Conservation (phyloP, 345 rosid genomes). For the Hevea brasiliensis region DNA sequence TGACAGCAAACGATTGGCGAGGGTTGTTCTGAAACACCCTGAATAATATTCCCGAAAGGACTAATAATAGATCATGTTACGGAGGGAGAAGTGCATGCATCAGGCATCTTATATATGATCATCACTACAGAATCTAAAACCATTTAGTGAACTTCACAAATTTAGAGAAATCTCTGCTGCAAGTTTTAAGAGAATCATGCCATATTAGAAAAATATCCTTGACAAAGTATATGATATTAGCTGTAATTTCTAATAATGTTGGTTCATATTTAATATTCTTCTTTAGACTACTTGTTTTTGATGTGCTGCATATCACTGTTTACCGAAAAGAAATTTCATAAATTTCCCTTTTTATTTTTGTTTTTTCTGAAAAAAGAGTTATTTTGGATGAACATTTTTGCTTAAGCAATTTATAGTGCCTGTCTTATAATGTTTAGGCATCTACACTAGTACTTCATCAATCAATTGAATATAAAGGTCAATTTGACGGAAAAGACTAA, state of each 20-base stretch:
- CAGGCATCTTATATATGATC: slow-evolving; percentile 8
- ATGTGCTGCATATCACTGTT: background rate
- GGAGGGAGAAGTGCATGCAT: background rate
- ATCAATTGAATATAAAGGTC: too few relatives aligned
- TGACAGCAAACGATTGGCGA: slow-evolving; percentile 7
- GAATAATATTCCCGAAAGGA: background rate
- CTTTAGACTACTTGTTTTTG: background rate
- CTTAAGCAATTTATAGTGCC: too few relatives aligned
- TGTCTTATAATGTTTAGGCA: too few relatives aligned
- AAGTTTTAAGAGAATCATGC: background rate
- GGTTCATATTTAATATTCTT: slow-evolving; percentile 8
- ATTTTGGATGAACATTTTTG: too few relatives aligned
- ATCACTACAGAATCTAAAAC: background rate
- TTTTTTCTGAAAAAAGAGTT: too few relatives aligned
- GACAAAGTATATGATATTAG: background rate
- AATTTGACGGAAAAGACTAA: too few relatives aligned
- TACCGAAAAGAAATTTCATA: background rate
- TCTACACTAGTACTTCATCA: too few relatives aligned
- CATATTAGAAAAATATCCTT: background rate
- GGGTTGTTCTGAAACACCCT: slow-evolving; percentile 1
- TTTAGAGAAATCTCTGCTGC: background rate
- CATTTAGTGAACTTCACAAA: background rate
- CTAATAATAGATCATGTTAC: background rate
- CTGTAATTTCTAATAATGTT: slow-evolving; percentile 6
- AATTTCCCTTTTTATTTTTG: background rate